Base-by-base conservation (phyloP, 257 asterid genomes). In the Plantago major region DNA sequence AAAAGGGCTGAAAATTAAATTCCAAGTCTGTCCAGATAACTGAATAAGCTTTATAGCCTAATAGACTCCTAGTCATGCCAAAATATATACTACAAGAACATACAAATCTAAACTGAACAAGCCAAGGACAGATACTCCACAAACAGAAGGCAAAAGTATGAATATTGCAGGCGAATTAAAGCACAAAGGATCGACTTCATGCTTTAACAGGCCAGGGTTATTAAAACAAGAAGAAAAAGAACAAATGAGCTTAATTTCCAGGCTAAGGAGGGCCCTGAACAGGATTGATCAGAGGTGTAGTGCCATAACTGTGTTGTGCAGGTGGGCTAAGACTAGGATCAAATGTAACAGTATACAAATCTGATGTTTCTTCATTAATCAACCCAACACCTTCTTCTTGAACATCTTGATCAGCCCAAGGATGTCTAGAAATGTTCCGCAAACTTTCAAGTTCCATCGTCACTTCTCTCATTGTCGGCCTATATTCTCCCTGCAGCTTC, bases 391-490 rank as follows among this genome's bases (percentile, higher is more conserved):
- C 15, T 46, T 46, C 51, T 9, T 46, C 51, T 13, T 46, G 15
- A 46, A 46, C 51, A 6, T 46, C 51, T 46, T 16, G 16, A 4
- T 46, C 51, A 16, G 15, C 2, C 47, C 14, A 12, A 2, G 11
- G 13, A 43, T 46, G 51, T 7, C 15, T 11, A 11, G 13, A 30
- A 30, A 30, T 30, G 37, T 30, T 30, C 37, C 37, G 37, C 5
- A 30, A 30, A 30, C 37, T 30, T 43, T 82, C 88, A 7, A 82
- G 79, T 61, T 79, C 88, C 63, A 67, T 76, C 2, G 74, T 67
- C 52, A 76, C 83, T 62, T 82, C 88, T 49, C 69, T 82, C 88
- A 79, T 82, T 0, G 71, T 76, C 7, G 88, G 88, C 17, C 85
- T 70, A 6, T 69, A 50, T 33, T 62, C 74, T 6, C 58, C 44